Conservation (phyloP, 164 flowering plant species). For the Echeveria elegans region DNA sequence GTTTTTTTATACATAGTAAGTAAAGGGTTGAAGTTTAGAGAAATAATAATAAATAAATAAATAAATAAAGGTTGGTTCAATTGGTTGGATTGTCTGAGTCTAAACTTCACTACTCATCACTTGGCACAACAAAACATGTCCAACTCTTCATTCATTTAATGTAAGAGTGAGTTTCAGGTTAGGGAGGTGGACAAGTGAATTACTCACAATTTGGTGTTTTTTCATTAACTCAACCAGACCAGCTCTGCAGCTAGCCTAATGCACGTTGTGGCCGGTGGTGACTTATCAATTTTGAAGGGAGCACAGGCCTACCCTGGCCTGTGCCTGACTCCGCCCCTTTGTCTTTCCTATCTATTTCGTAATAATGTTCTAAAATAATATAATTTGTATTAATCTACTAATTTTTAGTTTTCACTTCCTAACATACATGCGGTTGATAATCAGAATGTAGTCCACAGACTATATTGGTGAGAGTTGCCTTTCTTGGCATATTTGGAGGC, state of each 20-base stretch:
- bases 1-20: background rate
- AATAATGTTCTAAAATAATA: no score
- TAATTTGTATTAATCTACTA: background rate
- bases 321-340: background rate
- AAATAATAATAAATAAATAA: no score
- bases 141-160: conserved; percentile 3
- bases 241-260: background rate
- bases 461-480: no score
- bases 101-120: background rate
- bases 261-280: background rate
- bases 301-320: background rate
- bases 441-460: no score
- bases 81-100: background rate
- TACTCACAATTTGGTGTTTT: no score
- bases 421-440: no score
- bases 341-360: no score
- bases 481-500: no score
- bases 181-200: no score
- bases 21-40: no score
- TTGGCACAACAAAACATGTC: conserved; percentile 1
- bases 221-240: no score
- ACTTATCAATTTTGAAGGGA: background rate
- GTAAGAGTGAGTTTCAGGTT: background rate
- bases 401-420: no score
- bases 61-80: background rate